These are phyloP conservation scores for Aspergillus tubingensis DNA, from an alignment of 2,329 filamentous ascomycete species.

Conservation along the genomic window DNA sequence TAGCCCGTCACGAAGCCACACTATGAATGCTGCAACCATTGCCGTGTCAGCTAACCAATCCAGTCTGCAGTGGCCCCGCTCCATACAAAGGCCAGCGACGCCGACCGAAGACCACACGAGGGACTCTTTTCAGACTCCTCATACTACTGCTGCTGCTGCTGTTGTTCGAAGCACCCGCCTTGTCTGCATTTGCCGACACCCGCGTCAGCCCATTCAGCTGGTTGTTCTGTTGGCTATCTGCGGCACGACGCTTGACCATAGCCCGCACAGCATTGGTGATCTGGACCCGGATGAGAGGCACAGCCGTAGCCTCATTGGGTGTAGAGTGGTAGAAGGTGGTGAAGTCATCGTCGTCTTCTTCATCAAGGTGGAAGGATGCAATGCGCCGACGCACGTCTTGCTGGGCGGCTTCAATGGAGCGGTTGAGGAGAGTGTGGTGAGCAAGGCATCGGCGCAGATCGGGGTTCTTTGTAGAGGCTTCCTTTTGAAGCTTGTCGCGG, in stretches of 20 bases:
- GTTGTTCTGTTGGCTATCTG: background rate
- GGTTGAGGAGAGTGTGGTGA: conserved; percentile 22
- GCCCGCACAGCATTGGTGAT: conserved; percentile 16
- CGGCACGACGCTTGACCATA: conserved; percentile 13
- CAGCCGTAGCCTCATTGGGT: background rate
- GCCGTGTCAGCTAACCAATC: conserved; percentile 4
- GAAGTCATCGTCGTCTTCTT: conserved; percentile 8
- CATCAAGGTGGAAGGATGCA: conserved; percentile 10
- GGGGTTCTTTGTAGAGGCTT: conserved; percentile 18
- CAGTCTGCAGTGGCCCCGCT: background rate
- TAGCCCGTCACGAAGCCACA: background rate
- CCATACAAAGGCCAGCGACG: conserved; percentile 1
- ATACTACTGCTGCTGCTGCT: background rate
- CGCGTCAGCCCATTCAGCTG: background rate
- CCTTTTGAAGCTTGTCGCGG: conserved; percentile 20
- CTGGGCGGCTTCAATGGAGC: conserved; percentile 21
- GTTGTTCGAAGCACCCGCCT: background rate
- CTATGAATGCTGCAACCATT: no score
- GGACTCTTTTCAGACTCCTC: background rate
- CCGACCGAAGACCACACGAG: conserved; percentile 5
- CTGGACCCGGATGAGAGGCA: conserved; percentile 14
- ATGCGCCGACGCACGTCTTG: conserved; percentile 17
- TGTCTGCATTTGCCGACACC: background rate
- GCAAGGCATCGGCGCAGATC: conserved; percentile 29
- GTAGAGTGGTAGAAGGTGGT: background rate